A percentile compares a stretch with the other conserved stretches of the same genome.
These are phyloP conservation scores for Amanita molliuscula DNA, from an alignment of 768 basidiomycete species.

Conservation along the genomic window DNA sequence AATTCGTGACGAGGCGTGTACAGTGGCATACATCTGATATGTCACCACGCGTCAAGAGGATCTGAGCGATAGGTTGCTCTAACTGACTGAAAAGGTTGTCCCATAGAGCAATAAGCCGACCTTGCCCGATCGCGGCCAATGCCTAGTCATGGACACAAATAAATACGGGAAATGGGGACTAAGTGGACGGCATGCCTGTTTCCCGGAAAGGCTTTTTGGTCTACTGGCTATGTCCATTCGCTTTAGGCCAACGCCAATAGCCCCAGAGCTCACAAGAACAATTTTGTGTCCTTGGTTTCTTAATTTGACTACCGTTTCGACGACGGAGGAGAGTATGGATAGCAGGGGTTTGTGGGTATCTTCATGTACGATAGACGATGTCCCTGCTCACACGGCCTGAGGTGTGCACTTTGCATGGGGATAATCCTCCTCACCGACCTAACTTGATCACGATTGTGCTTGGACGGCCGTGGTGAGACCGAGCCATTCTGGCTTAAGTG, in stretches of 20 bases:
- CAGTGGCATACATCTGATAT: slow-evolving; percentile 76
- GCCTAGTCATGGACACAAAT: slow-evolving; percentile 44
- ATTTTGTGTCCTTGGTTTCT: slow-evolving; percentile 82
- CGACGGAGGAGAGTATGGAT: slow-evolving; percentile 83
- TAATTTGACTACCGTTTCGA: slow-evolving; percentile 80
- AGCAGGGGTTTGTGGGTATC: slow-evolving; percentile 86
- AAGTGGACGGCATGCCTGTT: slow-evolving; percentile 54
- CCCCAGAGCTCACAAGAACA: slow-evolving; percentile 92
- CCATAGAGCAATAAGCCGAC: slow-evolving; percentile 91
- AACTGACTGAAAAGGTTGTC: slow-evolving; percentile 93
- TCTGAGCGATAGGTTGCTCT: slow-evolving; percentile 92
- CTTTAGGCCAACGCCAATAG: slow-evolving; percentile 92
- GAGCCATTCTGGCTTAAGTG: slow-evolving; percentile 7
- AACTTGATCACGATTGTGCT: slow-evolving; percentile 83
- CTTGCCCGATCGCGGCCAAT: slow-evolving; percentile 94
- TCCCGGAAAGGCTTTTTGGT: slow-evolving; percentile 81
- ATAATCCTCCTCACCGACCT: slow-evolving; percentile 29
- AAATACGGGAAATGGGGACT: background rate
- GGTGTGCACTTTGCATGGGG: no score
- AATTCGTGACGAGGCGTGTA: slow-evolving; percentile 5
- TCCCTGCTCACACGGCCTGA: slow-evolving; percentile 38
- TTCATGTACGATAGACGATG: slow-evolving; percentile 95
- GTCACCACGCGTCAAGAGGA: slow-evolving; percentile 88
- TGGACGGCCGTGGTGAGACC: slow-evolving; percentile 20
- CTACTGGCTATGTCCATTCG: slow-evolving; percentile 76